Evolutionary conservation across 1,139 yeast genomes (phyloP), one percentile per base, ranked within the genome.

Genomic region (Hansenula anomala): DNA sequence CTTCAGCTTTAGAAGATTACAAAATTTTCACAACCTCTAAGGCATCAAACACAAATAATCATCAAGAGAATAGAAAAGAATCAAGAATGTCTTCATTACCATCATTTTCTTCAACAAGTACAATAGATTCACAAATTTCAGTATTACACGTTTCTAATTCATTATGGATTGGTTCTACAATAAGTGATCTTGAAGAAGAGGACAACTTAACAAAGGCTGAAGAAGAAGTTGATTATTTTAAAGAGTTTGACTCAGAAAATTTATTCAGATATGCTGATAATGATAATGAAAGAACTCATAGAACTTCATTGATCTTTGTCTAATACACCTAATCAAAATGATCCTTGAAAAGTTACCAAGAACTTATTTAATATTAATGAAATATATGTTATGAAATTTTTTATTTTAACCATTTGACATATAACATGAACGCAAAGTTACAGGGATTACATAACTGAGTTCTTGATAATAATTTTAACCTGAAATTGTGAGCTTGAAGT

Each of bases 131-230:
- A 0, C 44, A 44, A 36, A 17, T 37, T 3, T 51, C 48, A 8
- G 43, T 51, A 2, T 18, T 42, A 35, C 36, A 39, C 12, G 44
- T 51, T 1, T 46, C 51, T 5, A 42, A 46, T 28, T 44, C 55
- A 0, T 16, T 52, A 8, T 52, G 56, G 56, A 49, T 52, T 14
- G 55, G 55, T 6, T 35, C 49, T 5, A 37, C 41, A 4, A 42
- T 44, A 10, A 42, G 38, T 8, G 46, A 39, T 13, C 4, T 26
- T 8, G 39, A 34, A 8, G 36, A 36, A 4, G 32, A 33, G 4
- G 15, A 30, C 9, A n/a, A n/a, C 14, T 3, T 3, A 10, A 20
- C n/a, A n/a, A n/a, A n/a, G n/a, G n/a, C n/a, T 9, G 32, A 20
- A 12, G 15, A 30, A 11, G 18, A 34, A 7, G 17, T 11, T 12